These are phyloP conservation scores for Colletotrichum camelliae DNA, from an alignment of 2,329 filamentous ascomycete genomes.

Conservation along the genomic window DNA sequence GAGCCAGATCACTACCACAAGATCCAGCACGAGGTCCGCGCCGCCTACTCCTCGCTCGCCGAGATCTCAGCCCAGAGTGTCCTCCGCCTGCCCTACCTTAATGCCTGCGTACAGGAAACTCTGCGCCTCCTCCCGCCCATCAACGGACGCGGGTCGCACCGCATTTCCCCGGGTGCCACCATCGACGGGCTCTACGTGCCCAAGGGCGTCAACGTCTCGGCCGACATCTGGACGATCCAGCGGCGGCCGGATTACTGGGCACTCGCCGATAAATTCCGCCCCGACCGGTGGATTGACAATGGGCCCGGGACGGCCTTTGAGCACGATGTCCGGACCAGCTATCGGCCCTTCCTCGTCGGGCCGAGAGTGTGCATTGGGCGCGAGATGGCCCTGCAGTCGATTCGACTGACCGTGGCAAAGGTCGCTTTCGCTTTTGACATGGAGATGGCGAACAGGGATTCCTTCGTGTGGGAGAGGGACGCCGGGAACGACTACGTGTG, in stretches of 20 bases:
- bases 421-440: background rate
- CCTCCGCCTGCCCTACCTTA: conserved; percentile 14
- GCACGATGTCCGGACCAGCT: conserved; percentile 6
- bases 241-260: conserved; percentile 45
- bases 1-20: background rate
- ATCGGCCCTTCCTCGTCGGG: background rate
- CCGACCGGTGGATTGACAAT: conserved; percentile 46
- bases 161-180: background rate
- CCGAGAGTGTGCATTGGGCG: conserved; percentile 7
- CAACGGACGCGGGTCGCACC: background rate
- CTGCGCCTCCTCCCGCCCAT: conserved; percentile 60
- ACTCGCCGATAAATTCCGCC: conserved; percentile 48
- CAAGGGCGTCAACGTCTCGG: background rate
- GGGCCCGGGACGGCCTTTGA: background rate
- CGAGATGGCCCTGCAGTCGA: conserved; percentile 10
- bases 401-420: background rate
- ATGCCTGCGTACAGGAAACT: conserved; percentile 59
- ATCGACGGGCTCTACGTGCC: conserved; percentile 2
- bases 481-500: conserved; percentile 3
- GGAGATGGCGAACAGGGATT: background rate
- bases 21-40: background rate
- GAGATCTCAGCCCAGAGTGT: background rate
- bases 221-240: conserved; percentile 34
- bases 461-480: conserved; percentile 2
- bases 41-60: background rate